Evolutionary conservation across 768 basidiomycete genomes (phyloP).

Genomic region (Ramaria sp.): DNA sequence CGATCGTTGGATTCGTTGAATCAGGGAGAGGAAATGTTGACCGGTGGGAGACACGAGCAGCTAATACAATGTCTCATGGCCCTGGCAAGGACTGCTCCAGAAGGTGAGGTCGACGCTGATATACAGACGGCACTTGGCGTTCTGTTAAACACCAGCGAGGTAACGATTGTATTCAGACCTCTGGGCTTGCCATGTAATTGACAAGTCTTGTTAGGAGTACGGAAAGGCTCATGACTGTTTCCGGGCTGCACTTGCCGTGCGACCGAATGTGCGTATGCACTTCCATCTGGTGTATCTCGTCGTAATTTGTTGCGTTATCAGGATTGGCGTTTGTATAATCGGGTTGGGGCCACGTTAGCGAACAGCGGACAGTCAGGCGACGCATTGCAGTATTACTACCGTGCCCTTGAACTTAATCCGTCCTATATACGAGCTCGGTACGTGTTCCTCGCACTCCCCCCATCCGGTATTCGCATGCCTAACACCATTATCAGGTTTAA

Average conservation of each 20-base stretch:
- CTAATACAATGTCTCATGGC: conserved; percentile 72
- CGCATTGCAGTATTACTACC: conserved; percentile 81
- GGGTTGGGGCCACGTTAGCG: conserved; percentile 90
- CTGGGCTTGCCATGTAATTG: not conserved
- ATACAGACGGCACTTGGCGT: conserved; percentile 93
- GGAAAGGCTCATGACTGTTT: conserved; percentile 92
- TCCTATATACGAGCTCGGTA: conserved; percentile 83
- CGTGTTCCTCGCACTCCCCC: conserved; percentile 11
- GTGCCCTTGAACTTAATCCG: conserved; percentile 80
- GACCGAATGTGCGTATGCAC: conserved; percentile 59
- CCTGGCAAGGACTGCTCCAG: conserved; percentile 56
- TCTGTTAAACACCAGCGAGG: conserved; percentile 86
- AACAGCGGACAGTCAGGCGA: conserved; percentile 73
- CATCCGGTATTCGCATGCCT: not conserved
- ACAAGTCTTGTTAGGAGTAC: conserved; percentile 55
- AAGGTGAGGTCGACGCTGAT: conserved; percentile 75
- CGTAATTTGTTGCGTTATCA: conserved; percentile 19
- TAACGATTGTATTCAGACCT: conserved; percentile 20
- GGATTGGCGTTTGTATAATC: conserved; percentile 91
- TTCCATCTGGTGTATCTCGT: not conserved
- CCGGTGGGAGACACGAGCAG: conserved; percentile 27
- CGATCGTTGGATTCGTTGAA: conserved; percentile 5
- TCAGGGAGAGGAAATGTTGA: conserved; percentile 27
- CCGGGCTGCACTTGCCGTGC: conserved; percentile 70
- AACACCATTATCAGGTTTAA: conserved; percentile 54